phyloP scores from a whole-genome alignment of 2,329 filamentous ascomycete species.

The Penicillium sp. region DNA sequence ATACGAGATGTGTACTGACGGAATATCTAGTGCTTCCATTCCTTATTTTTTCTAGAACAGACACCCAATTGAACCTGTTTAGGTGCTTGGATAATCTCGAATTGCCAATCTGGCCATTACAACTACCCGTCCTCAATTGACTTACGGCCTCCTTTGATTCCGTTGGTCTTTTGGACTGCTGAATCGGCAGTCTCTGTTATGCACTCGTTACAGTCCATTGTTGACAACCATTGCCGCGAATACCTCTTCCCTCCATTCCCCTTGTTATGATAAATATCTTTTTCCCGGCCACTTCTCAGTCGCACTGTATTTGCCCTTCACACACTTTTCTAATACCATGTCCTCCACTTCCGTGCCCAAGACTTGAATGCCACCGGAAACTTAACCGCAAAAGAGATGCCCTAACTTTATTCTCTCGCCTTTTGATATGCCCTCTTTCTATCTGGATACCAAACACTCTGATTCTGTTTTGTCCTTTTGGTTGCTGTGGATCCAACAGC shows the following conservation, averaged over 20 bases:
- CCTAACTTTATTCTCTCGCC: conserved; percentile 4
- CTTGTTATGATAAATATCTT: conserved; percentile 27
- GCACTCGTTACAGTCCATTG: not conserved
- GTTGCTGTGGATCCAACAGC: conserved; percentile 9
- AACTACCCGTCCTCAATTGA: not conserved
- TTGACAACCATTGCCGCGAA: not conserved
- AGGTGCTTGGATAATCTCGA: not conserved
- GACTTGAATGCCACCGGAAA: conserved; percentile 3
- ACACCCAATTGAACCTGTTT: not conserved
- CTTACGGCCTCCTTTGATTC: conserved; percentile 3
- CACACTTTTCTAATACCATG: conserved; percentile 17
- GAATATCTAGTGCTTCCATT: conserved; percentile 38
- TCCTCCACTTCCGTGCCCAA: conserved; percentile 3
- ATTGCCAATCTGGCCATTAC: not conserved
- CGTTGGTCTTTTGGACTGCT: not conserved
- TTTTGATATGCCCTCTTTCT: conserved; percentile 1
- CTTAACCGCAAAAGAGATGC: conserved; percentile 6
- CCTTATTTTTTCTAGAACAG: conserved; percentile 43
- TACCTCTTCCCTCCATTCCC: conserved; percentile 17
- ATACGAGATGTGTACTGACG: conserved; percentile 16
- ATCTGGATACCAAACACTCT: conserved; percentile 14
- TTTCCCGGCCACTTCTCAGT: conserved; percentile 12
- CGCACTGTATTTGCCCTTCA: conserved; percentile 13
- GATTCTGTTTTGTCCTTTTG: conserved; percentile 5
- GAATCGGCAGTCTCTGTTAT: conserved; percentile 1